phyloP scores from a whole-genome alignment of 202 grass and related monocot species.

The Panicum hallii region DNA sequence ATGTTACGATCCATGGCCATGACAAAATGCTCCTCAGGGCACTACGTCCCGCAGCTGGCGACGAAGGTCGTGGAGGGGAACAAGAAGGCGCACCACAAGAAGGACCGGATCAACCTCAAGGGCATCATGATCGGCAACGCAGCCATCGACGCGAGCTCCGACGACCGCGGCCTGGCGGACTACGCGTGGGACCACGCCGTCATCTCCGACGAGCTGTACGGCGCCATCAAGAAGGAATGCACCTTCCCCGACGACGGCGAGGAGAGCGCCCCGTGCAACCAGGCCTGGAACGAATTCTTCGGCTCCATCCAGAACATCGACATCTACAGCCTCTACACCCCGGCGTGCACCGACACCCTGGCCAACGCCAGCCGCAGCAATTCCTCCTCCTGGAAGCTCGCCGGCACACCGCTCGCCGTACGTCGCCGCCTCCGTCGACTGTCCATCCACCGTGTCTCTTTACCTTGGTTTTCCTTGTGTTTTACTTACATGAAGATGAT shows the following conservation, averaged over 20 bases:
- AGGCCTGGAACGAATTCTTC: constrained; percentile 26
- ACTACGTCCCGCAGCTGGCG: constrained; percentile 53
- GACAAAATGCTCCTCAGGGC: constrained; percentile 27
- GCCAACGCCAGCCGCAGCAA: not conserved
- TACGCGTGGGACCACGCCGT: constrained; percentile 72
- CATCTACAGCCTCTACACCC: constrained; percentile 69
- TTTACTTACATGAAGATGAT: not conserved
- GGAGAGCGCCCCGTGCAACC: not conserved
- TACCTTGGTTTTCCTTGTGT: not conserved
- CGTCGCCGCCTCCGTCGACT: not conserved
- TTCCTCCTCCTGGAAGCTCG: not conserved
- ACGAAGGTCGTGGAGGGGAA: constrained; percentile 47
- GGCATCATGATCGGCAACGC: constrained; percentile 68
- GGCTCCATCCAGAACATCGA: constrained; percentile 35
- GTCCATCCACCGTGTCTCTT: too few relatives aligned
- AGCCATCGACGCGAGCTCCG: constrained; percentile 47
- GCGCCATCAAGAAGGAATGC: constrained; percentile 27
- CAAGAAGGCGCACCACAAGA: constrained; percentile 18
- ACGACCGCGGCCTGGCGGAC: constrained; percentile 59
- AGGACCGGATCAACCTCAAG: constrained; percentile 51
- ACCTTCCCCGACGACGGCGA: constrained; percentile 5
- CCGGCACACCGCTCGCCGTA: not conserved
- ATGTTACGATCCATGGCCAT: not conserved
- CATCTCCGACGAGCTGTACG: constrained; percentile 53
- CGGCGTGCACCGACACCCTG: constrained; percentile 28